These are phyloP conservation scores for Torulaspora quercuum DNA, from an alignment of 805 yeast genomes.

Conservation along the genomic window DNA sequence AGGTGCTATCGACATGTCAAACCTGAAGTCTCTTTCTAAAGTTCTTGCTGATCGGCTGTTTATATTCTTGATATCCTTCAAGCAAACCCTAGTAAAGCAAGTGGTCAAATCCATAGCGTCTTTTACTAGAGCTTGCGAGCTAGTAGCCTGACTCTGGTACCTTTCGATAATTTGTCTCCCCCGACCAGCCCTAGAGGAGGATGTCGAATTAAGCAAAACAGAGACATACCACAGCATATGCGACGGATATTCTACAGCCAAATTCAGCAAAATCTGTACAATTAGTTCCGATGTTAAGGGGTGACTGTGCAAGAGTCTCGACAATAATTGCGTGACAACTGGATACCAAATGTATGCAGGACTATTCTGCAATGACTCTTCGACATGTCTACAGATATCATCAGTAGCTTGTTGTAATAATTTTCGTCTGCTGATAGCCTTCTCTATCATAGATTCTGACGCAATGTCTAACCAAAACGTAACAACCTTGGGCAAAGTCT, in stretches of 20 bases:
- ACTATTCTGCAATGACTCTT: constrained; percentile 42
- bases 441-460: constrained; percentile 28
- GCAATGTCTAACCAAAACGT: constrained; percentile 88
- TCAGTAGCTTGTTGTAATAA: constrained; percentile 38
- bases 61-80: constrained; percentile 24
- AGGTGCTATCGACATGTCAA: constrained; percentile 43
- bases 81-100: constrained; percentile 29
- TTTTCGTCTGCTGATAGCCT: constrained; percentile 30
- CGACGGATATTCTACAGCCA: constrained; percentile 66
- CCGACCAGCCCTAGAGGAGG: constrained; percentile 42
- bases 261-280: constrained; percentile 51
- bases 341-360: constrained; percentile 70
- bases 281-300: constrained; percentile 53
- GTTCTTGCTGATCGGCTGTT: constrained; percentile 32
- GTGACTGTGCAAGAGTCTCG: constrained; percentile 69
- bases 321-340: constrained; percentile 79
- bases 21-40: constrained; percentile 42
- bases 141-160: constrained; percentile 18
- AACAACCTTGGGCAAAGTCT: constrained; percentile 83
- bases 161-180: constrained; percentile 46
- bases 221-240: constrained; percentile 76
- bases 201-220: constrained; percentile 60
- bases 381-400: constrained; percentile 48
- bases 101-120: constrained; percentile 26
- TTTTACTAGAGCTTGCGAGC: constrained; percentile 19